Conservation (phyloP, 2,329 filamentous ascomycete species). For the Aspergillus sergii region DNA sequence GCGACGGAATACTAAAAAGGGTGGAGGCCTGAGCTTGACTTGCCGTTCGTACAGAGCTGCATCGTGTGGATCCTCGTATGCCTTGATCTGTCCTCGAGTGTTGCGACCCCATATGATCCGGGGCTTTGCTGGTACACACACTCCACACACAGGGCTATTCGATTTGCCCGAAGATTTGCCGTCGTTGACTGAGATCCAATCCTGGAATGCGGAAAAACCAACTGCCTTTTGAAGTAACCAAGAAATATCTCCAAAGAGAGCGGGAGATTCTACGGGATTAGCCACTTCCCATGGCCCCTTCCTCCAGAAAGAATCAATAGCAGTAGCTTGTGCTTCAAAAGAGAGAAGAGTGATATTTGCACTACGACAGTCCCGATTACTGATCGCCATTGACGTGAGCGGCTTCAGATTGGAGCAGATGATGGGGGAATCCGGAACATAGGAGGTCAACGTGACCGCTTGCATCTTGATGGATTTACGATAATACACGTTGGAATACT, state of each 20-base stretch:
- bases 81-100: constrained; percentile 34
- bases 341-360: constrained; percentile 36
- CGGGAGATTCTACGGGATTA: constrained; percentile 29
- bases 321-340: constrained; percentile 24
- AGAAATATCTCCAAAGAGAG: constrained; percentile 28
- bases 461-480: constrained; percentile 31
- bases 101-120: constrained; percentile 37
- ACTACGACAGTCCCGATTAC: constrained; percentile 29
- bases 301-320: constrained; percentile 19
- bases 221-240: constrained; percentile 38
- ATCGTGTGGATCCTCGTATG: constrained; percentile 55
- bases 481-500: constrained; percentile 32
- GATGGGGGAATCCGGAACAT: constrained; percentile 20
- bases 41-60: constrained; percentile 55
- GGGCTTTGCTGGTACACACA: constrained; percentile 38
- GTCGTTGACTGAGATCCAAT: constrained; percentile 31
- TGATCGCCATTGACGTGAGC: constrained; percentile 16
- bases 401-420: constrained; percentile 24
- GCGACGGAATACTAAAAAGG: constrained; percentile 45
- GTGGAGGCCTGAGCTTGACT: constrained; percentile 51
- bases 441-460: constrained; percentile 24
- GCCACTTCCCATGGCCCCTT: constrained; percentile 29
- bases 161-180: neutral
- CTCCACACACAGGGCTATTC: neutral
- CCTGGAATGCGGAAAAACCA: constrained; percentile 25